Conservation (phyloP, 2,329 filamentous ascomycete species). For the Pseudocercospora fuligena region DNA sequence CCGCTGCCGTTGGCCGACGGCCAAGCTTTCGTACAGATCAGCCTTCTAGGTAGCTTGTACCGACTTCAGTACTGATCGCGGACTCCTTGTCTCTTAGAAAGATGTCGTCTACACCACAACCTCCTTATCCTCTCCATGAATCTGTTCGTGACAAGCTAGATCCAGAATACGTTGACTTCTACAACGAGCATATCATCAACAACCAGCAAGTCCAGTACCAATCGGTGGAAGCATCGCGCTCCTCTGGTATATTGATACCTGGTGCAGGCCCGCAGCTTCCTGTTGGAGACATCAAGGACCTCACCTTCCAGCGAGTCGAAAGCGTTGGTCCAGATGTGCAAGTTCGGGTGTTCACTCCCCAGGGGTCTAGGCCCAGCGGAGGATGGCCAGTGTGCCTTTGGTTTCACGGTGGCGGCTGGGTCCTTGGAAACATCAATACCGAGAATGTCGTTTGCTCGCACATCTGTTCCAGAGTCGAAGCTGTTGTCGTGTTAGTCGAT, state of each 20-base stretch:
- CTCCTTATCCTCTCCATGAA: constrained; percentile 7
- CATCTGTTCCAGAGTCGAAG: neutral
- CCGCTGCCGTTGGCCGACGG: neutral
- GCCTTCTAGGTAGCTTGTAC: neutral
- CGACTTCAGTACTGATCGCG: neutral
- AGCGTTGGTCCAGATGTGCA: constrained; percentile 1
- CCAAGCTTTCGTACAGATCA: constrained; percentile 1
- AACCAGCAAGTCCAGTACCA: constrained; percentile 9
- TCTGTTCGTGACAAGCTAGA: neutral
- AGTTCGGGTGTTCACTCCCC: constrained; percentile 2
- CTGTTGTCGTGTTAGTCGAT: constrained; percentile 1
- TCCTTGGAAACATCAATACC: constrained; percentile 9
- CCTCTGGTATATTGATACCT: constrained; percentile 4
- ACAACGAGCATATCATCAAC: constrained; percentile 5
- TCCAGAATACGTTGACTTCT: constrained; percentile 8
- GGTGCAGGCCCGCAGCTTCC: constrained; percentile 7
- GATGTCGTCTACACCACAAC: constrained; percentile 1
- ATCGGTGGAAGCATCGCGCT: neutral
- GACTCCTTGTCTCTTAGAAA: neutral
- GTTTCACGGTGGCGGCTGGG: constrained; percentile 8
- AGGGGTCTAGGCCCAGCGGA: neutral
- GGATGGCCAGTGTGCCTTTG: constrained; percentile 5
- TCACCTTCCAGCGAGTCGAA: neutral
- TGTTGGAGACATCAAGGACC: constrained; percentile 5
- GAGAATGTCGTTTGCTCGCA: constrained; percentile 11